phyloP scores from a whole-genome alignment of 2,329 filamentous ascomycete species.

The Ophiostoma sp. region DNA sequence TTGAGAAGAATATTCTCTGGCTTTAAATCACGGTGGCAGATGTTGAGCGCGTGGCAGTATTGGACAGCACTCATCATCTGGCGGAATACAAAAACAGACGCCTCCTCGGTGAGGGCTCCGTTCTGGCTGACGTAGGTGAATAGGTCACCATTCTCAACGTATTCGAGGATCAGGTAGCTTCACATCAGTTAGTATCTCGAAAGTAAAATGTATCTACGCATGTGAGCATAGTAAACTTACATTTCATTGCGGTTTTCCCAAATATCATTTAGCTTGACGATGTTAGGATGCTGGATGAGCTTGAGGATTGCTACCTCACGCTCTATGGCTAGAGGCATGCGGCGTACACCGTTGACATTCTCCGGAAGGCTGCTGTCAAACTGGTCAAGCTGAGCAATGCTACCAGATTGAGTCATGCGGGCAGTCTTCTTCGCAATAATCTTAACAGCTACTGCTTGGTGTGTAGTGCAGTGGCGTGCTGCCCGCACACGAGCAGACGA shows the following conservation, averaged over 20 bases:
- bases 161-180: slow-evolving; percentile 92
- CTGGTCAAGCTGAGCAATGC: slow-evolving; percentile 74
- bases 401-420: slow-evolving; percentile 75
- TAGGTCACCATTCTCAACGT: slow-evolving; percentile 71
- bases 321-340: slow-evolving; percentile 83
- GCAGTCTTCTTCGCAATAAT: slow-evolving; percentile 83
- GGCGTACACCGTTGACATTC: slow-evolving; percentile 55
- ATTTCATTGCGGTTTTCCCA: slow-evolving; percentile 96
- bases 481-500: slow-evolving; percentile 83
- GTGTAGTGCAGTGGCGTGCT: slow-evolving; percentile 72
- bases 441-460: slow-evolving; percentile 84
- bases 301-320: slow-evolving; percentile 97
- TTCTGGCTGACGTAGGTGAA: slow-evolving; percentile 77
- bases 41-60: slow-evolving; percentile 90
- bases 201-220: too few species aligned
- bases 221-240: slow-evolving; percentile 50
- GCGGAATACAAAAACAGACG: slow-evolving; percentile 78
- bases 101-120: slow-evolving; percentile 69
- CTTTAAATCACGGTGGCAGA: slow-evolving; percentile 93
- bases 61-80: slow-evolving; percentile 89
- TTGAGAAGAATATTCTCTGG: slow-evolving; percentile 94
- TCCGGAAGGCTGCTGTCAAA: slow-evolving; percentile 57
- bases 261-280: slow-evolving; percentile 90
- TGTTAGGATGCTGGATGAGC: slow-evolving; percentile 88
- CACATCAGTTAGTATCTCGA: neutral